Percentiles rank a stretch among this genome's conserved stretches.
Conservation (phyloP, 129 eudicot species). For the Centaurea solstitialis region DNA sequence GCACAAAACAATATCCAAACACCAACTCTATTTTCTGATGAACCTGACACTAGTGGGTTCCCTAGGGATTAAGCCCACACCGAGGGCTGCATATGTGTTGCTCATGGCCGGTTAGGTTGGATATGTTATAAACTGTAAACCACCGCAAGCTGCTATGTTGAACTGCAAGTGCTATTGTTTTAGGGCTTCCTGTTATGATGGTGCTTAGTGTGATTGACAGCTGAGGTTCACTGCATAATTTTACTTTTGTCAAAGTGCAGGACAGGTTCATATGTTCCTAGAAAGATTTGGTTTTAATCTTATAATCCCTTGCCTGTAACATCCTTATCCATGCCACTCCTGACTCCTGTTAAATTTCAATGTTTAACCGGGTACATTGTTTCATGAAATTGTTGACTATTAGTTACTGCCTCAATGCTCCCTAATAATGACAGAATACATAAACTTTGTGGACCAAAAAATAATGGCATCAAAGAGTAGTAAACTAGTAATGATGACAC, state of each 20-base stretch:
- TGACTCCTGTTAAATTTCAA: too few relatives aligned
- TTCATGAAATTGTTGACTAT: background rate
- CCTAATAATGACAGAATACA: background rate
- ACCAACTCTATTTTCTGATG: background rate
- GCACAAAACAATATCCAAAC: background rate
- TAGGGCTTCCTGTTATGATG: background rate
- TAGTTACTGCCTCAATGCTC: background rate
- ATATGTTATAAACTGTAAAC: background rate
- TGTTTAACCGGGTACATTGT: background rate
- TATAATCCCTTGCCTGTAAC: background rate
- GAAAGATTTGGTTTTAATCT: background rate
- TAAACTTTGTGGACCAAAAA: background rate
- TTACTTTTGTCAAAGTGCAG: background rate
- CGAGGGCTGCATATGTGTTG: conserved; percentile 9
- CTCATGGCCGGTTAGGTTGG: conserved; percentile 11
- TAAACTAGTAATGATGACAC: background rate
- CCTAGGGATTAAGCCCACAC: background rate
- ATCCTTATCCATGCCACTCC: background rate
- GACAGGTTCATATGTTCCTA: background rate
- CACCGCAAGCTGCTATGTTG: background rate
- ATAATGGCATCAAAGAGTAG: background rate
- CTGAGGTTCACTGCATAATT: background rate
- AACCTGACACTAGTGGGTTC: background rate
- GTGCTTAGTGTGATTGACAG: background rate
- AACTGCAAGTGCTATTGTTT: background rate